Evolutionary conservation across 2,329 filamentous ascomycete genomes (phyloP), one percentile per base, ranked within the genome.

Genomic region (Volutella citrinella): DNA sequence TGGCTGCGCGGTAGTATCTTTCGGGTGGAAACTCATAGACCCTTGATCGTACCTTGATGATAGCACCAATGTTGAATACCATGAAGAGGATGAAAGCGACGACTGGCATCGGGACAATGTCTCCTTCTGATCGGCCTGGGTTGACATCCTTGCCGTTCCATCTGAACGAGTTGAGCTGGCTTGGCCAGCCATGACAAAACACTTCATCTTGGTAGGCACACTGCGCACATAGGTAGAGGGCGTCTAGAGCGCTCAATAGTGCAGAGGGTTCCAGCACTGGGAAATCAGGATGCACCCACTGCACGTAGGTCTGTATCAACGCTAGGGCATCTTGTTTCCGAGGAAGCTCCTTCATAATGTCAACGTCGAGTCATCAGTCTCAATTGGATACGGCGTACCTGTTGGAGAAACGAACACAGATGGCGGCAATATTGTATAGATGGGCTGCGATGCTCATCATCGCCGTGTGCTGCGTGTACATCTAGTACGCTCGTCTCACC

Each of bases 21-120:
- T 54, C 43, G 0, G 62, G 61, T 0, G 58, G 51, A 18, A 55
- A 54, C n/a, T 61, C 55, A 30, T 58, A 65, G 11, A 50, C 48
- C 7, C 56, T 52, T 9, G 52, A 53, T 13, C 59, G 48, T 1
- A 55, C 57, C n/a, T 60, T 45, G 2, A 63, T 41, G 6, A 57
- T 58, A 6, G 62, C 55, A 3, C 55, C 55, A 11, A 64, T 46
- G 13, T 56, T 60, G 24, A 65, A 57, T 0, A 54, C 52, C 51
- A 63, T 57, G 28, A 63, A 62, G 1, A 63, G 24, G 17, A 60
- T 57, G 14, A 61, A 60, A 0, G 52, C 48, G 19, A 54, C 46
- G 2, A 42, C 48, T 2, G 51, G 46, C 32, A 58, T 45, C 2
- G 50, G 30, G 3, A 36, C 22, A 17, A 27, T 27, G 10, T 42